Percentiles rank a stretch among this genome's conserved stretches.
Evolutionary conservation across 108 stramenopile species (phyloP).

Genomic region (Tribonema minus): DNA sequence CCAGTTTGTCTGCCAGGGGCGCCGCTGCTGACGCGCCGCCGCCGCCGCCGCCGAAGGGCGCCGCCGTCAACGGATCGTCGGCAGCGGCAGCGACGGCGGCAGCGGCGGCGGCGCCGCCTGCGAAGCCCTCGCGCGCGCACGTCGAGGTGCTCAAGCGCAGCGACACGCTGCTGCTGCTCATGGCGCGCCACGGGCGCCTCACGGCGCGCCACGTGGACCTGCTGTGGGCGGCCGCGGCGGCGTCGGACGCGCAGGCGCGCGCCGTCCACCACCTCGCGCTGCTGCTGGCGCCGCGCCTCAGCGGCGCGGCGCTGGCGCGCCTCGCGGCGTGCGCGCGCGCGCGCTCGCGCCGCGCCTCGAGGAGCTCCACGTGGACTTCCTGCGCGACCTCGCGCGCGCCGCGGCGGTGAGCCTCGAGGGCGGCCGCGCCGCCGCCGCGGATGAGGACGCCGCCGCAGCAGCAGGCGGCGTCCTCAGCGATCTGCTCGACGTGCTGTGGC

Average conservation of each 20-base stretch:
- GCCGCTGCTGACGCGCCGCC: too few relatives aligned
- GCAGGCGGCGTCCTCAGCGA: too few relatives aligned
- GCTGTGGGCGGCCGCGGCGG: conserved; percentile 22
- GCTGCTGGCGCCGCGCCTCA: conserved; percentile 12
- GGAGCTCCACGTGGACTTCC: conserved; percentile 26
- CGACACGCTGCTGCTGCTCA: conserved; percentile 12
- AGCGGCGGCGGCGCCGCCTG: background rate
- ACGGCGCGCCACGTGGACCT: conserved; percentile 6
- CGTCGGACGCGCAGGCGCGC: background rate
- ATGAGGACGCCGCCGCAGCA: too few relatives aligned
- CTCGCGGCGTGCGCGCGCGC: too few relatives aligned
- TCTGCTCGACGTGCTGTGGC: too few relatives aligned
- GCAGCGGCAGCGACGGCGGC: background rate
- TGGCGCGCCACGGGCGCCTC: conserved; percentile 23
- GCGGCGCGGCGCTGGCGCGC: background rate
- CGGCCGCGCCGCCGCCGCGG: too few relatives aligned
- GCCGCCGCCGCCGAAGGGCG: too few relatives aligned
- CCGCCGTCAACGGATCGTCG: background rate
- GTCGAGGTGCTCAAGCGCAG: conserved; percentile 23
- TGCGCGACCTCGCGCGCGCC: conserved; percentile 9
- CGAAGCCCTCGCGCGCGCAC: conserved; percentile 8
- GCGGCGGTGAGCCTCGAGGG: conserved; percentile 4
- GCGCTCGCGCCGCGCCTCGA: conserved; percentile 13
- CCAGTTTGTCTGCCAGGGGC: background rate
- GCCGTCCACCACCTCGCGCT: background rate